Evolutionary conservation across 2,329 filamentous ascomycete genomes (phyloP), one percentile per base, ranked within the genome.

Genomic region (Amauroascus verrucosus): DNA sequence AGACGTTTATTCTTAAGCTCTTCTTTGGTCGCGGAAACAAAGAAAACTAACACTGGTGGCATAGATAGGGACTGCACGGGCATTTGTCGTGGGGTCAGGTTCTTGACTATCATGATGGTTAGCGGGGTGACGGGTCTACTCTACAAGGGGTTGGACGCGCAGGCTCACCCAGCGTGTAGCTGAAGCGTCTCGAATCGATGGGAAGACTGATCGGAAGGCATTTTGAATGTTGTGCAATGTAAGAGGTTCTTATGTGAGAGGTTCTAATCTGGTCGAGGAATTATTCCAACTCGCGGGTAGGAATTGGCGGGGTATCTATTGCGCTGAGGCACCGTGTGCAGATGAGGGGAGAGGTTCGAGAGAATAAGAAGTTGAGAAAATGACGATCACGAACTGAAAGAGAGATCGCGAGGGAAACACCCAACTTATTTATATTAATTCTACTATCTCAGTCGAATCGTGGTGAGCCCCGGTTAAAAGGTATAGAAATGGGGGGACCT

Each of bases 11-110:
- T 26, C 40, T n/a, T 20, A 24, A 26, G 18, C 8, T n/a, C 7
- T 43, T 16, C n/a, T 45, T 44, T 7, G 9, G 18, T 35, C 26
- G 26, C 63, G 24, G 13, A 32, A 43, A n/a, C 22, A 9, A 11
- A 20, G 18, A 44, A 43, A 14, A 59, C 72, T 47, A 67, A 80
- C 82, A n/a, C 85, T 91, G 4, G 90, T 90, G 13, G 91, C 89
- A 68, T 97, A 97, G 67, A 98, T 97, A 51, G 93, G 93, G 7
- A 96, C 89, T 45, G 91, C 93, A 63, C 93, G 83, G 24, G 93
- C 79, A 56, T 94, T 91, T 57, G 91, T 95, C 1, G 83, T 70
- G 24, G 86, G 73, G 67, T 97, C 93, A 22, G 87, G 82, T 63
- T 83, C 77, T 62, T 95, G 87, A 57, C 88, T 94, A 47, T 30